A percentile compares a stretch with the other conserved stretches of the same genome.
These are phyloP conservation scores for Ophiostoma pallidulum DNA, from an alignment of 2,329 filamentous ascomycete species.

Conservation along the genomic window DNA sequence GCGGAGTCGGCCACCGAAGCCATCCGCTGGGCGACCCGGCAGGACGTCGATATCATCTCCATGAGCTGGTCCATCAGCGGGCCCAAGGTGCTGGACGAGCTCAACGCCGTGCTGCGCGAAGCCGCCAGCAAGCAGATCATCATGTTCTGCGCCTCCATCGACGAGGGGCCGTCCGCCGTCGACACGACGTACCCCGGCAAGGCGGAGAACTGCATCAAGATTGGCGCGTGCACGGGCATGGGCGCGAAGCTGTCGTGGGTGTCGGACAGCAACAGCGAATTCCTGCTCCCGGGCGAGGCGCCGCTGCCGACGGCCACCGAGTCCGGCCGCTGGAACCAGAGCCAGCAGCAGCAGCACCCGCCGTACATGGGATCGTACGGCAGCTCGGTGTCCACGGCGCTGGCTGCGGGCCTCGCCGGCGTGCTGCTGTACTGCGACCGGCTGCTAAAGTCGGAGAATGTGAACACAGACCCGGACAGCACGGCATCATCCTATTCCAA, in stretches of 20 bases:
- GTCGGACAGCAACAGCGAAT: slow-evolving; percentile 8
- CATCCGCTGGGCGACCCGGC: slow-evolving; percentile 2
- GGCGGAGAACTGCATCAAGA: slow-evolving; percentile 7
- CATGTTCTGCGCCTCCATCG: slow-evolving; percentile 11
- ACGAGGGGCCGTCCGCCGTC: slow-evolving; percentile 2
- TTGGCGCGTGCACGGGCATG: not conserved
- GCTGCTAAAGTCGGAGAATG: slow-evolving; percentile 1
- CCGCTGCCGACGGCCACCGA: slow-evolving; percentile 42
- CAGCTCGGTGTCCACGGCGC: slow-evolving; percentile 10
- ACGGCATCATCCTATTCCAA: too few species aligned
- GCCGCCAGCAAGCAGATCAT: not conserved
- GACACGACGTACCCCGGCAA: slow-evolving; percentile 8
- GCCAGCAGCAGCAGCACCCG: not conserved
- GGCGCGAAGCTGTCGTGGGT: slow-evolving; percentile 10
- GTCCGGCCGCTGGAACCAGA: slow-evolving; percentile 34
- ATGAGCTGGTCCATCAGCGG: slow-evolving; percentile 12
- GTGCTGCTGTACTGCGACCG: slow-evolving; percentile 7
- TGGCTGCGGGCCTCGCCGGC: slow-evolving; percentile 8
- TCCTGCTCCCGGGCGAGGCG: slow-evolving; percentile 9
- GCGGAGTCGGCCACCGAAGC: slow-evolving; percentile 8
- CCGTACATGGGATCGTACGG: slow-evolving; percentile 7
- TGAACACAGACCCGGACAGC: not conserved
- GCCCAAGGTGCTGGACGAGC: not conserved
- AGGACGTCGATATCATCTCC: slow-evolving; percentile 10
- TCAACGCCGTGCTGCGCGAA: not conserved